phyloP scores from a whole-genome alignment of 2,329 filamentous ascomycete species.

The Colletotrichum liaoningense region DNA sequence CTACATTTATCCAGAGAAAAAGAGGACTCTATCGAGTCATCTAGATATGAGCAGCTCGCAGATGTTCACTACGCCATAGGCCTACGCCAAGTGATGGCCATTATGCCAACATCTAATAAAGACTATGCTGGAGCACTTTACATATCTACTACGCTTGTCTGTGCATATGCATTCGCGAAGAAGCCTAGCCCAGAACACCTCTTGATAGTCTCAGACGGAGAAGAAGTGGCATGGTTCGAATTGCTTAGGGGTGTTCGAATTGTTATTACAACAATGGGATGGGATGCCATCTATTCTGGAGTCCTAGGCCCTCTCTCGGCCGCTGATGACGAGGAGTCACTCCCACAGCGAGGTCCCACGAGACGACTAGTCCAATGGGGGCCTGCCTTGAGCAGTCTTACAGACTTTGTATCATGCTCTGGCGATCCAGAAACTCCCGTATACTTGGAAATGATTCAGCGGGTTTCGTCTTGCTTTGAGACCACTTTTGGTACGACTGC shows the following conservation, averaged over 20 bases:
- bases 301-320: conserved; percentile 6
- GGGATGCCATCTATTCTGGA: conserved; percentile 33
- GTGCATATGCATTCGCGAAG: conserved; percentile 29
- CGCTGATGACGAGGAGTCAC: background rate
- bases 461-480: conserved; percentile 14
- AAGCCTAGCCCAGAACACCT: conserved; percentile 34
- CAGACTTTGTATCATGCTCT: conserved; percentile 6
- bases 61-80: conserved; percentile 28
- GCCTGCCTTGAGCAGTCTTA: conserved; percentile 23
- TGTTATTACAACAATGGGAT: conserved; percentile 35
- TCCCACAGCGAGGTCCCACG: background rate
- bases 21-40: background rate
- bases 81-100: conserved; percentile 28
- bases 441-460: background rate
- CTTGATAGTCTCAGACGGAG: conserved; percentile 34
- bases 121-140: conserved; percentile 34
- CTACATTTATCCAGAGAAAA: conserved; percentile 13
- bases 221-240: conserved; percentile 37
- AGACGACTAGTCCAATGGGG: conserved; percentile 31
- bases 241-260: conserved; percentile 36
- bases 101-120: conserved; percentile 21
- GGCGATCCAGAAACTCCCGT: background rate
- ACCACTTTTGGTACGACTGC: conserved; percentile 27
- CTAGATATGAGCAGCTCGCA: conserved; percentile 21
- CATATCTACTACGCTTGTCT: conserved; percentile 24